Conservation (phyloP, 208 protist species). For the Acanthamoeba healyi region DNA sequence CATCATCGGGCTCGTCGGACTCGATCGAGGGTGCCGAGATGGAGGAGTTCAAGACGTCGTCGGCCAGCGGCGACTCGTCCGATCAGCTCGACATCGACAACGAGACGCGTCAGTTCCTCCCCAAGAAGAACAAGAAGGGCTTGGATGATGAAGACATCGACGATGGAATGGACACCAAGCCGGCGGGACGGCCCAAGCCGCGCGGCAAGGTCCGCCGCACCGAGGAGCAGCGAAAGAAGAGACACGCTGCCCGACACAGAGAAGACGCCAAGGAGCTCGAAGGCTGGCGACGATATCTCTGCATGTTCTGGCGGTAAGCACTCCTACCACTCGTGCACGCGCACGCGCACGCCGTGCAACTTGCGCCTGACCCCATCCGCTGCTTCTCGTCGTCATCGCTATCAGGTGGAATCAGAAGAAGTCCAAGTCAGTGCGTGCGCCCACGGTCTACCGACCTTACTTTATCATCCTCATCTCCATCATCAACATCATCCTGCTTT, state of each 20-base stretch:
- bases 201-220: constrained; percentile 23
- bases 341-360: neutral
- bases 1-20: neutral
- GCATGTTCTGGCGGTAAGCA: neutral
- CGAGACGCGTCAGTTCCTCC: neutral
- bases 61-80: neutral
- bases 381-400: neutral
- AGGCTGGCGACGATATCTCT: neutral
- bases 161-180: neutral
- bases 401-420: constrained; percentile 65
- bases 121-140: neutral
- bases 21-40: constrained; percentile 8
- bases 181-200: neutral
- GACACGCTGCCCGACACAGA: neutral
- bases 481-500: constrained; percentile 26
- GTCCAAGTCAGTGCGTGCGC: neutral
- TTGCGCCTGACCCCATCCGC: neutral
- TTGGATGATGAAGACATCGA: neutral
- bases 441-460: constrained; percentile 26
- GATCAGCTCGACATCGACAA: neutral
- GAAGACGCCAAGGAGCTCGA: constrained; percentile 4
- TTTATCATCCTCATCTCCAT: constrained; percentile 69
- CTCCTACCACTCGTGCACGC: neutral
- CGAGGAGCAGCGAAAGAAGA: constrained; percentile 19
- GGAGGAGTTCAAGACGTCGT: neutral